Evolutionary conservation across 2,329 filamentous ascomycete genomes (phyloP).

Genomic region (Epichloe sylvatica): DNA sequence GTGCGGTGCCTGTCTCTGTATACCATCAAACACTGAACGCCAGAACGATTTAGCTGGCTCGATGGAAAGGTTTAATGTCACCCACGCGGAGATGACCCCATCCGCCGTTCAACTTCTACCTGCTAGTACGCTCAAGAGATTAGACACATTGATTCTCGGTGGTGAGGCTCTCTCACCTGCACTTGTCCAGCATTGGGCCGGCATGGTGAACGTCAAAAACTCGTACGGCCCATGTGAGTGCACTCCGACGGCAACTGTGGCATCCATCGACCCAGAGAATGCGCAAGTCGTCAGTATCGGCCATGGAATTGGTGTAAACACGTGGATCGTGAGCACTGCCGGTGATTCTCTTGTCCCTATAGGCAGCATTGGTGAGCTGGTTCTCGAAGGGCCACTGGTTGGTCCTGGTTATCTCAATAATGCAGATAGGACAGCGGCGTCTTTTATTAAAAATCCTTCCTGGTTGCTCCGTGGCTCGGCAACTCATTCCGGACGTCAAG

Average conservation of each 20-base stretch:
- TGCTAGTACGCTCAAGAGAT: not conserved
- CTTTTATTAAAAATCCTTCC: constrained; percentile 13
- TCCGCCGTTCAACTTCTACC: constrained; percentile 1
- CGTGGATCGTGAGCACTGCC: constrained; percentile 12
- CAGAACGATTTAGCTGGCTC: constrained; percentile 1
- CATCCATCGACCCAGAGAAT: not conserved
- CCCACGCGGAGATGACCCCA: constrained; percentile 1
- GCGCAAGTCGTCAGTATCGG: not conserved
- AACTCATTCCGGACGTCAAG: constrained; percentile 13
- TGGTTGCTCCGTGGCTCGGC: constrained; percentile 7
- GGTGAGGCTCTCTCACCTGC: not conserved
- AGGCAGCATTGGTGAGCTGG: constrained; percentile 14
- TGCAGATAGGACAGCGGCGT: constrained; percentile 9
- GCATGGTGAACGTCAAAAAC: constrained; percentile 1
- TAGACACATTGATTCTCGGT: not conserved
- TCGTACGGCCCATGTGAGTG: constrained; percentile 5
- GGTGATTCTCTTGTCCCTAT: constrained; percentile 8
- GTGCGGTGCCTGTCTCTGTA: constrained; percentile 6
- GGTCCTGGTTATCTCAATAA: constrained; percentile 13
- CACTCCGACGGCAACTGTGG: not conserved
- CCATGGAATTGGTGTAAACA: not conserved
- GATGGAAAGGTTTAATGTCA: not conserved
- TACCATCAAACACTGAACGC: not conserved
- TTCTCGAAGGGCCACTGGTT: constrained; percentile 14
- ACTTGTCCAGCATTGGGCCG: not conserved